Conservation (phyloP, 2,329 filamentous ascomycete species). For the Trichoderma sp. region DNA sequence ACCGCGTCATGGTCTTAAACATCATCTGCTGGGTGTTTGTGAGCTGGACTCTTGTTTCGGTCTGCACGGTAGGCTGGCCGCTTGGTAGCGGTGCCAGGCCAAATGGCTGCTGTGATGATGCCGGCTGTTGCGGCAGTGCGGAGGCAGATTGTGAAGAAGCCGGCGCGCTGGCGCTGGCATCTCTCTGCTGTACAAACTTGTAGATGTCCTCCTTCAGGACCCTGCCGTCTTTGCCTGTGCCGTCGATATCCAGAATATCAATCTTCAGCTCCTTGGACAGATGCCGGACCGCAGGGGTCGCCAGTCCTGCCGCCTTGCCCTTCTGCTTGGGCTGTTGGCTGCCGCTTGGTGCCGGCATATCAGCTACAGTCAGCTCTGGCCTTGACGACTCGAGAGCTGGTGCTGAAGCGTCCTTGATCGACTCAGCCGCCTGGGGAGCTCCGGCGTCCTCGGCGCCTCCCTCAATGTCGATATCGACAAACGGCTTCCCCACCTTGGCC, state of each 20-base stretch:
- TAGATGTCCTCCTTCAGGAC: slow-evolving; percentile 93
- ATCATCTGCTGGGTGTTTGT: slow-evolving; percentile 85
- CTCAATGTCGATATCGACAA: slow-evolving; percentile 93
- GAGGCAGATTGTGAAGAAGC: slow-evolving; percentile 32
- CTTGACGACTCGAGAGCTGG: slow-evolving; percentile 31
- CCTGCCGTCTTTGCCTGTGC: slow-evolving; percentile 87
- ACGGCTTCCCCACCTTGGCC: slow-evolving; percentile 90
- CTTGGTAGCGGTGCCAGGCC: slow-evolving; percentile 3
- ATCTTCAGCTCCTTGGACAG: slow-evolving; percentile 79
- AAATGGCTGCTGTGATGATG: not conserved
- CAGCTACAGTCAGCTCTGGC: slow-evolving; percentile 11
- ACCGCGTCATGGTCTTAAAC: slow-evolving; percentile 97
- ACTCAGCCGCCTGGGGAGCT: slow-evolving; percentile 42
- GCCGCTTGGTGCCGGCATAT: not conserved
- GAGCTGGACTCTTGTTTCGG: slow-evolving; percentile 70
- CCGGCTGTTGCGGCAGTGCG: slow-evolving; percentile 4
- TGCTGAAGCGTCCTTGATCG: slow-evolving; percentile 36
- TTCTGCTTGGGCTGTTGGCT: slow-evolving; percentile 40
- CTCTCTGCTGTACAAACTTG: slow-evolving; percentile 63
- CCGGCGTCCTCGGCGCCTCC: slow-evolving; percentile 60
- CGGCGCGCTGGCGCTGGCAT: slow-evolving; percentile 41
- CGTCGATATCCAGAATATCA: slow-evolving; percentile 75
- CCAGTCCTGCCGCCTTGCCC: slow-evolving; percentile 73
- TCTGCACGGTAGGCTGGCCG: slow-evolving; percentile 51
- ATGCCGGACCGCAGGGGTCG: slow-evolving; percentile 90